Percentiles rank a stretch among this genome's conserved stretches.
These are phyloP conservation scores for Pyrenochaeta sp. DNA, from an alignment of 2,329 filamentous ascomycete species.

Conservation along the genomic window DNA sequence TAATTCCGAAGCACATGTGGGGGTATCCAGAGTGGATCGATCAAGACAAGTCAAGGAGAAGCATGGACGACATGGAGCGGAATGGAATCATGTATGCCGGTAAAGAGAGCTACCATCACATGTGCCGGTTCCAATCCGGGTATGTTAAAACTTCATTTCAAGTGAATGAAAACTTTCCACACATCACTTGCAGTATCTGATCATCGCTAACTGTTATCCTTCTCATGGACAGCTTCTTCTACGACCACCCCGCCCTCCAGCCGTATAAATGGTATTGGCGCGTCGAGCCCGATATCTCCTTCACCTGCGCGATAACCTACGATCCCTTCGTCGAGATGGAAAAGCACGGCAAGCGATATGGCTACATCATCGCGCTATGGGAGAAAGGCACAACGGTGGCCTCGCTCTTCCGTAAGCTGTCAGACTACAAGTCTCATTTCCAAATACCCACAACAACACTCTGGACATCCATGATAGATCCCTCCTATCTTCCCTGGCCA, in stretches of 20 bases:
- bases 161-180: too few species aligned
- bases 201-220: background rate
- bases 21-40: constrained; percentile 74
- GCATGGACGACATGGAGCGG: constrained; percentile 80
- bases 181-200: background rate
- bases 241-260: constrained; percentile 86
- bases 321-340: constrained; percentile 96
- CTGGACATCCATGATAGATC: constrained; percentile 23
- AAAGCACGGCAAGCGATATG: constrained; percentile 95
- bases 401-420: constrained; percentile 50
- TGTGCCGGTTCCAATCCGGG: constrained; percentile 88
- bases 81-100: constrained; percentile 83
- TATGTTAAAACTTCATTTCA: too few species aligned
- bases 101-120: constrained; percentile 90
- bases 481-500: constrained; percentile 23
- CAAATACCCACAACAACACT: constrained; percentile 14
- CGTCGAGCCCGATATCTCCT: constrained; percentile 94
- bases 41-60: constrained; percentile 56
- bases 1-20: constrained; percentile 91
- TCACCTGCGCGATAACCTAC: constrained; percentile 97
- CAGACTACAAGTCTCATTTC: constrained; percentile 15
- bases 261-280: constrained; percentile 93
- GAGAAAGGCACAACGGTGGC: constrained; percentile 88
- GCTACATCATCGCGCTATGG: constrained; percentile 95
- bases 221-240: constrained; percentile 70